Evolutionary conservation across 352 stramenopile species (phyloP), one percentile per base, ranked within the genome.

Genomic region (Nannochloropsis limnetica): DNA sequence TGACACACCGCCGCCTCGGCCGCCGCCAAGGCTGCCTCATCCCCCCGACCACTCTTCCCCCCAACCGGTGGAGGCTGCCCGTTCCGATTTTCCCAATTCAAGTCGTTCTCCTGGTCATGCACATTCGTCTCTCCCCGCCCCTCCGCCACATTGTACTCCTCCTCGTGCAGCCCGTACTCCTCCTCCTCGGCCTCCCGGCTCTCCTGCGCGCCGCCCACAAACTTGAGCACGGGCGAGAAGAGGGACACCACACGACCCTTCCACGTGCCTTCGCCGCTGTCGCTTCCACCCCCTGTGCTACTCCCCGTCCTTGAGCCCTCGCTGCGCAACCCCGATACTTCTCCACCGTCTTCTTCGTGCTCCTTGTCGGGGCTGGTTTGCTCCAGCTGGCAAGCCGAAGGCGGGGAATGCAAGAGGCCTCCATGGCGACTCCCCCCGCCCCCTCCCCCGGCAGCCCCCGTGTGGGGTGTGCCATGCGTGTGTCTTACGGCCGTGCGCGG

Each of bases 161-260:
- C 22, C 28, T 31, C 28, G 11, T 61, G 69, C 20, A 45, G 69
- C 69, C 37, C 4, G 37, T 44, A 45, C 28, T 44, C 69, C 22
- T 29, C 28, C 28, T 27, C 80, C 8, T 81, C 74, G 68, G 86
- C 81, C 32, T 69, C 23, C 5, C 28, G 80, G 15, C 11, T 29
- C 81, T 29, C 69, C 44, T n/a, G 25, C 22, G 81, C 37, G 15
- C 45, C 81, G n/a, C 61, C 68, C 6, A 90, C 79, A 80, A 90
- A 88, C 54, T 84, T 88, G 27, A 92, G 81, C 37, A 91, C 86
- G 8, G 89, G 89, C 83, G 83, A 89, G 80, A 92, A 92, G 14
- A 92, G 79, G 23, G 85, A 86, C 82, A 87, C 87, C 6, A 89
- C 84, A 37, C 88, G 87, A 17, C 85, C 81, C 29, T 83, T 74